phyloP scores from a whole-genome alignment of 371 early-diverging fungal genomes.

The Blyttiomyces sp. region DNA sequence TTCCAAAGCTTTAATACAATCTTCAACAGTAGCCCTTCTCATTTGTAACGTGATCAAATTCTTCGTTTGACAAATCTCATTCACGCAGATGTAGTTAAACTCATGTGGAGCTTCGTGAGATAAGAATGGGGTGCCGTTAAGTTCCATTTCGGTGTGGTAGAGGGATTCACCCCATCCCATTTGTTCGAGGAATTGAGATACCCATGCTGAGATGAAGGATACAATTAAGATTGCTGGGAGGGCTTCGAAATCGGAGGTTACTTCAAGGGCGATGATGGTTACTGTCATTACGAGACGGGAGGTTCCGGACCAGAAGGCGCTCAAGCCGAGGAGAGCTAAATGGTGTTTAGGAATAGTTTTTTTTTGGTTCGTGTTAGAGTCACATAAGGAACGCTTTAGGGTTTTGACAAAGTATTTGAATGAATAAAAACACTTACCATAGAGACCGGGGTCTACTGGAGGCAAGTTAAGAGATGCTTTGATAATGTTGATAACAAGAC shows the following conservation, averaged over 20 bases:
- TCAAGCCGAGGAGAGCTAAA: slow-evolving; percentile 33
- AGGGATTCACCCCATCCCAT: slow-evolving; percentile 26
- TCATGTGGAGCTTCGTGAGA: too few species aligned
- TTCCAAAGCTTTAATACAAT: too few species aligned
- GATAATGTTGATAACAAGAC: slow-evolving; percentile 24
- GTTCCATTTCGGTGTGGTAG: slow-evolving; percentile 35
- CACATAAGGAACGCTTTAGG: too few species aligned
- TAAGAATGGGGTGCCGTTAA: slow-evolving; percentile 28
- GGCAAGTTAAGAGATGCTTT: not conserved
- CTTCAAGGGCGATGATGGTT: slow-evolving; percentile 24
- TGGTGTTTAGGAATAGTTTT: too few species aligned
- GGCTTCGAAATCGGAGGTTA: slow-evolving; percentile 29
- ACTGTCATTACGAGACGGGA: slow-evolving; percentile 31
- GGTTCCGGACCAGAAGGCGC: slow-evolving; percentile 33
- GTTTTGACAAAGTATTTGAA: too few species aligned
- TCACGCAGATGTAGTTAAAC: too few species aligned
- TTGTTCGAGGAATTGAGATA: too few species aligned
- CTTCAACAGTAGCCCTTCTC: too few species aligned
- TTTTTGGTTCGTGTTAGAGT: too few species aligned
- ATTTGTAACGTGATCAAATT: not conserved
- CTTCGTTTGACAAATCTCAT: too few species aligned
- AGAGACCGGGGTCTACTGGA: slow-evolving; percentile 28
- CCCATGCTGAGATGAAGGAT: slow-evolving; percentile 8
- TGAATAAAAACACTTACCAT: too few species aligned
- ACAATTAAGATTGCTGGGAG: slow-evolving; percentile 30